Base-by-base conservation (phyloP, 1,139 yeast species). In the Blastobotrys indianensis region DNA sequence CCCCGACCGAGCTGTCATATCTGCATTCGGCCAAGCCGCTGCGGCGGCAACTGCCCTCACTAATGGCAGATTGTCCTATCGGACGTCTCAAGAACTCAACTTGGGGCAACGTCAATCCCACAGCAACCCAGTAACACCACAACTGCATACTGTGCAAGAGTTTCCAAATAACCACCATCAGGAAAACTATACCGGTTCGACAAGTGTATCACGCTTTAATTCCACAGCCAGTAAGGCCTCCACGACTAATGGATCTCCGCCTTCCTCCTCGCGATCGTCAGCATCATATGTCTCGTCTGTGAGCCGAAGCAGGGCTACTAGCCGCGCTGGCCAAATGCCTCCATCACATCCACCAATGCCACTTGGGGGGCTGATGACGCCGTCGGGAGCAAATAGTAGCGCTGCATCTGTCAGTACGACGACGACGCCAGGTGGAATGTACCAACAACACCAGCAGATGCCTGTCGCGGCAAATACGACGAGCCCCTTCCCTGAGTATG, bases 261-360 rank as follows among this genome's bases (percentile, higher is more conserved):
- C 46, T 8, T 41, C 42, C n/a, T 45, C 50, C n/a, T 41, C 49
- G 20, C 28, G 49, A 25, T 48, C 48, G 1, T 48, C 51, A 2
- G 44, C 32, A 9, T 46, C 51, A 12, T 43, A 43, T 25, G 44
- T 30, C 9, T 34, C 57, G 3, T 50, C 56, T 8, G 40, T 41
- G 12, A 31, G 48, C 8, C 46, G 60, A 12, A 51, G 55, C 32
- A 43, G 60, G 35, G 59, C 60, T 6, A 50, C 60, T 6, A 54
- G 58, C 37, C 48, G 60, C 20, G 60, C 61, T 9, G 59, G 54
- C 32, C 58, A 54, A 36, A 41, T 45, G 12, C 50, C 49, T 12
- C 49, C 49, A 4, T 47, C 45, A 11, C 39, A 44, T n/a, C 52
- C 51, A 10, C 41, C 50, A 16, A 17, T 44, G 30, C 39, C 39